A percentile compares a stretch with the other conserved stretches of the same genome.
phyloP scores from a whole-genome alignment of 139 green algal genomes.

The Haematococcus lacustris region DNA sequence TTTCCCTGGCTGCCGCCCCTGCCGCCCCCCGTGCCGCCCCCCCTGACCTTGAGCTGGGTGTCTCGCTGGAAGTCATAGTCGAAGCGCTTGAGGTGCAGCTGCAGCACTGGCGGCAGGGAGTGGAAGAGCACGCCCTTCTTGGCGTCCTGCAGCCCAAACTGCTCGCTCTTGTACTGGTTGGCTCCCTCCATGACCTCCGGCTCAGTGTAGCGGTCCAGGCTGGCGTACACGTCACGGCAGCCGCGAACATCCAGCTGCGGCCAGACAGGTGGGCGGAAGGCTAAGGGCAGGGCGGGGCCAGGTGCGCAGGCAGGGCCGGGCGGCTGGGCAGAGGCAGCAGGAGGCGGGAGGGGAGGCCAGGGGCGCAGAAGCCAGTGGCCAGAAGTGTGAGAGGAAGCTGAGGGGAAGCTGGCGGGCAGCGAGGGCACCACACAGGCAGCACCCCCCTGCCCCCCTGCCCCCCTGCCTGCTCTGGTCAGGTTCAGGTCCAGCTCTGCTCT shows the following conservation, averaged over 20 bases:
- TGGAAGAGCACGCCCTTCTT: conserved; percentile 87
- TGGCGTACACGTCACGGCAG: conserved; percentile 75
- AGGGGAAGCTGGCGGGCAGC: too few relatives aligned
- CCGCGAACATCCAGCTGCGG: conserved; percentile 85
- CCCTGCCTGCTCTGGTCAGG: not conserved
- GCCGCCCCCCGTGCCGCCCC: too few relatives aligned
- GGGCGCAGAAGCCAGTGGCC: too few relatives aligned
- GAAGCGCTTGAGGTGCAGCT: conserved; percentile 97
- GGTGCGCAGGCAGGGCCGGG: too few relatives aligned
- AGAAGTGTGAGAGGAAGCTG: too few relatives aligned
- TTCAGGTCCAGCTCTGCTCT: not conserved
- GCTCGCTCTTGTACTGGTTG: conserved; percentile 94
- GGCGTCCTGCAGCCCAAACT: conserved; percentile 88
- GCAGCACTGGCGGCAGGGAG: conserved; percentile 80
- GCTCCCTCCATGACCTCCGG: conserved; percentile 73
- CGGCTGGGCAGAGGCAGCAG: too few relatives aligned
- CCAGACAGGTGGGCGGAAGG: too few relatives aligned
- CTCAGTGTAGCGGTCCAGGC: conserved; percentile 64
- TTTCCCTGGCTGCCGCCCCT: not conserved
- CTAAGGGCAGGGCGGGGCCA: too few relatives aligned
- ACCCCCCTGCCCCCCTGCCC: too few relatives aligned
- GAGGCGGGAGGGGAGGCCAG: too few relatives aligned
- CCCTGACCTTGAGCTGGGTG: conserved; percentile 69
- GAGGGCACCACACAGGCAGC: too few relatives aligned
- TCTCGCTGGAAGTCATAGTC: conserved; percentile 92